Conservation (phyloP, 345 rosid species). For the Gossypium australe region DNA sequence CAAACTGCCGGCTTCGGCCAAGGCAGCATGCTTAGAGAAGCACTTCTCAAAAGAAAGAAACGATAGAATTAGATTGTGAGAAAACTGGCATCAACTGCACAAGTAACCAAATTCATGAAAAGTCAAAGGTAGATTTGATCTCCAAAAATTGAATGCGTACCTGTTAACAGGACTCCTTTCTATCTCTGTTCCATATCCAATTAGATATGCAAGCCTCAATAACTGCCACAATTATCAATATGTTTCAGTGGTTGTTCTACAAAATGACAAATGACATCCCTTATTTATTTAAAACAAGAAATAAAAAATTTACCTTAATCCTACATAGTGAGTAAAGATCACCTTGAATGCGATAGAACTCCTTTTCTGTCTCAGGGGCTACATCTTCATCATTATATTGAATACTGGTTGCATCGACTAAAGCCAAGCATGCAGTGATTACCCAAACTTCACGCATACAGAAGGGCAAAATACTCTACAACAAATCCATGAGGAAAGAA, state of each 20-base stretch:
- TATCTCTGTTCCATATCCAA: conserved; percentile 82
- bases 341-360: neutral
- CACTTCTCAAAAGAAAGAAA: conserved; percentile 53
- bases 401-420: neutral
- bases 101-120: neutral
- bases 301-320: conserved; percentile 29
- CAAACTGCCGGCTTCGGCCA: conserved; percentile 97
- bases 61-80: neutral
- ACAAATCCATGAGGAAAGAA: neutral
- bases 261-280: neutral
- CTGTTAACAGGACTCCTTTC: conserved; percentile 97
- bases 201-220: conserved; percentile 90
- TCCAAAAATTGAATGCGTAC: conserved; percentile 28
- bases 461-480: neutral
- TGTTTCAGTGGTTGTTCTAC: conserved; percentile 19
- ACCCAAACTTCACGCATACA: conserved; percentile 44
- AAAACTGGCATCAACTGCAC: neutral
- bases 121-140: neutral
- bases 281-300: conserved; percentile 3
- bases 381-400: neutral
- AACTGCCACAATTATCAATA: conserved; percentile 56
- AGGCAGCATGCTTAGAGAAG: conserved; percentile 93
- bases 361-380: conserved; percentile 23
- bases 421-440: conserved; percentile 67
- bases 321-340: neutral